Conservation (phyloP, 768 basidiomycete species). For the Lentinus brumalis region DNA sequence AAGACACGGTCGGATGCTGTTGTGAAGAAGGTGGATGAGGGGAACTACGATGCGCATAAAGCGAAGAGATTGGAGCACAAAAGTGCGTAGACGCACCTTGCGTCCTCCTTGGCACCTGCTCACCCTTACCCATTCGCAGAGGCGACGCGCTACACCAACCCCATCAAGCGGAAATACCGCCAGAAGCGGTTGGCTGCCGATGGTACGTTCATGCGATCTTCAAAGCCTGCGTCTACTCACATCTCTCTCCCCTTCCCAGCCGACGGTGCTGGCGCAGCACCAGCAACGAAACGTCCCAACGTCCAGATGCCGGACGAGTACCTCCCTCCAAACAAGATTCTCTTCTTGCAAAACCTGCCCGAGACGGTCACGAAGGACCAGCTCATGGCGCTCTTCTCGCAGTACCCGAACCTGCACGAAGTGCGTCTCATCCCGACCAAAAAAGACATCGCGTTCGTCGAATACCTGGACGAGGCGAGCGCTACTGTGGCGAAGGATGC, state of each 20-base stretch:
- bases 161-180: constrained; percentile 82
- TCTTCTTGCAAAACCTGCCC: constrained; percentile 96
- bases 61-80: constrained; percentile 76
- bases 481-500: constrained; percentile 93
- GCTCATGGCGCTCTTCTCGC: constrained; percentile 87
- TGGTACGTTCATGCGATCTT: constrained; percentile 43
- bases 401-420: constrained; percentile 96
- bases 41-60: constrained; percentile 76
- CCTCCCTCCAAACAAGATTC: constrained; percentile 97
- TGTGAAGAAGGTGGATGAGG: constrained; percentile 71
- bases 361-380: constrained; percentile 92
- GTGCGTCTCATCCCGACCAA: constrained; percentile 98
- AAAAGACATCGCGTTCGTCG: constrained; percentile 98
- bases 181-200: constrained; percentile 82
- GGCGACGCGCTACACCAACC: constrained; percentile 83
- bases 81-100: constrained; percentile 50
- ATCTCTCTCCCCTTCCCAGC: constrained; percentile 40
- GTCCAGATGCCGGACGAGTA: constrained; percentile 99
- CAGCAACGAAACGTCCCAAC: constrained; percentile 74
- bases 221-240: constrained; percentile 17
- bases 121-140: constrained; percentile 43
- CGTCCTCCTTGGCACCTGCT: not conserved
- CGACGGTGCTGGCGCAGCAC: constrained; percentile 66
- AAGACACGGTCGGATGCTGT: constrained; percentile 87
- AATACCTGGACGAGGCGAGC: constrained; percentile 91